phyloP scores from a whole-genome alignment of 2,329 filamentous ascomycete genomes.

The Chaetomium sp. region DNA sequence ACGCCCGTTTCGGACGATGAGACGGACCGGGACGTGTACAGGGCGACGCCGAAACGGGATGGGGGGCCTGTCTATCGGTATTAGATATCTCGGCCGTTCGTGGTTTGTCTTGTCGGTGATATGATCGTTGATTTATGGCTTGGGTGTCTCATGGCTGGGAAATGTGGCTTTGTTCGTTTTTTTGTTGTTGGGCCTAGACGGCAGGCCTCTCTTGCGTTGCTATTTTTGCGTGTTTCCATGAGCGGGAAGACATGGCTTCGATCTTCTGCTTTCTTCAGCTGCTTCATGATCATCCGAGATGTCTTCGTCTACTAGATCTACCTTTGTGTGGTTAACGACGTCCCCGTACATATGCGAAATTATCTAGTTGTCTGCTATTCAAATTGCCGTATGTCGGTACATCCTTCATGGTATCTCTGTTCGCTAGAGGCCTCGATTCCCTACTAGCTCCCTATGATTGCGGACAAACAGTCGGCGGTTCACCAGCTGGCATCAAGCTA shows the following conservation, averaged over 20 bases:
- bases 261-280: not conserved
- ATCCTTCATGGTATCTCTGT: not conserved
- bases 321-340: not conserved
- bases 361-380: not conserved
- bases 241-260: not conserved
- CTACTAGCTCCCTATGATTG: not conserved
- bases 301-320: not conserved
- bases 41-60: constrained; percentile 18
- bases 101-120: not conserved
- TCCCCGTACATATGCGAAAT: not conserved
- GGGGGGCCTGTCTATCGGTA: constrained; percentile 26
- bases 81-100: constrained; percentile 6
- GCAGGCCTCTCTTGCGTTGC: not conserved
- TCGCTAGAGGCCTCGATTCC: not conserved
- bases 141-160: not conserved
- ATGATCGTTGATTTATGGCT: not conserved
- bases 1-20: constrained; percentile 29
- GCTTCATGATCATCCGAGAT: not conserved
- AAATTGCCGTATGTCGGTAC: not conserved
- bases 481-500: too few species aligned
- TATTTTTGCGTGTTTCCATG: not conserved
- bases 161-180: not conserved
- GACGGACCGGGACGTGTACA: constrained; percentile 21
- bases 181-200: not conserved
- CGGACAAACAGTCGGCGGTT: not conserved